Evolutionary conservation across 805 yeast species (phyloP), one percentile per base, ranked within the genome.

Genomic region (Torulaspora gathmanii): DNA sequence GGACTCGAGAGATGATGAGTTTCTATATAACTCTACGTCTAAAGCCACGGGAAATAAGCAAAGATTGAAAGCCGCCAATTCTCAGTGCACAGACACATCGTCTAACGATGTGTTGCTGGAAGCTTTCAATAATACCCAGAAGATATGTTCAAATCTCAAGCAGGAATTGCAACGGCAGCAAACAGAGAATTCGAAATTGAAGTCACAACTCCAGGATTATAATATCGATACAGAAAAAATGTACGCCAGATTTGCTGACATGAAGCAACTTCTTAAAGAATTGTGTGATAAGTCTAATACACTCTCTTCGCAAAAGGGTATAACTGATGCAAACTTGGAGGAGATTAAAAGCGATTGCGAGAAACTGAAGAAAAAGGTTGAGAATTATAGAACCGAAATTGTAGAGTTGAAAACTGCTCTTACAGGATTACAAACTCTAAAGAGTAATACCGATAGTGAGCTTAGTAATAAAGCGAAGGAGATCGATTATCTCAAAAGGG

Each of bases 51-150:
- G 33, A 10, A 31, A 16, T 31, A 17, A 31, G 5, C 20, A 31
- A 16, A 16, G 17, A 31, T 30, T 22, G 17, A 33, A 28, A n/a
- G 23, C 22, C 10, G 16, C n/a, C n/a, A 44, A 40, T 6, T 19
- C 36, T 5, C 36, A 44, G n/a, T 17, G 30, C 10, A 23, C 46
- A n/a, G 55, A 54, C n/a, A 34, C 56, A 10, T 56, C 65, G 0
- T 61, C 70, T 5, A 63, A 64, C 37, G 72, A 67, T 49, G 67
- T 69, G 17, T 50, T 70, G 17, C 42, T 70, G 29, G 71, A 68
- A 33, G 73, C 73, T 0, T 65, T 70, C 22, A 62, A 57, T 16
- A 69, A 68, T 46, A 68, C 71, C 1, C 73, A 70, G 44, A 63
- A 57, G 36, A 57, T 67, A 13, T 68, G 71, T 44, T 46, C 63